Evolutionary conservation across 257 asterid species (phyloP).

Genomic region (Capsicum baccatum): DNA sequence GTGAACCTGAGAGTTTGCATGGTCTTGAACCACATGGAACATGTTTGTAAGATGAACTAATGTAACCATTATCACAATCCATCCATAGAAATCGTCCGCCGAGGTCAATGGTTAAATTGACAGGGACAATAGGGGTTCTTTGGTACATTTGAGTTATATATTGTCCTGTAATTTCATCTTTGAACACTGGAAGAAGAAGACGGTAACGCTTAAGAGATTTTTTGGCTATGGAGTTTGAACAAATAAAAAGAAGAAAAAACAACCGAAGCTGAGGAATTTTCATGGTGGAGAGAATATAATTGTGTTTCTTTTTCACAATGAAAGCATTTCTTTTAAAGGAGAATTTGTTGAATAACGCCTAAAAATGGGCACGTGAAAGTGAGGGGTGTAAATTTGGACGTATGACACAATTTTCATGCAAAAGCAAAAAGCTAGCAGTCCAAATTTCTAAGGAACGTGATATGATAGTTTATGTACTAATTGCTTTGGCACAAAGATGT

Average conservation of each 20-base stretch:
- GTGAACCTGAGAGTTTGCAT: slow-evolving; percentile 49
- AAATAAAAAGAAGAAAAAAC: slow-evolving; percentile 28
- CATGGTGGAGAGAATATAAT: slow-evolving; percentile 7
- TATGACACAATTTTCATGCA: slow-evolving; percentile 7
- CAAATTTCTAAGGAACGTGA: neutral
- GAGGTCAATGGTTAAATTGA: slow-evolving; percentile 44
- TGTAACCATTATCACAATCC: slow-evolving; percentile 45
- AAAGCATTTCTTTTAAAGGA: neutral
- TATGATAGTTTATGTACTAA: neutral
- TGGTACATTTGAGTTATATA: slow-evolving; percentile 46
- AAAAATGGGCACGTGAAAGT: slow-evolving; percentile 10
- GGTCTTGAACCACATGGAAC: slow-evolving; percentile 50
- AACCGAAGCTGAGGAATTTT: neutral
- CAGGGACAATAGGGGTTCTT: slow-evolving; percentile 50
- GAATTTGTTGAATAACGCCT: neutral
- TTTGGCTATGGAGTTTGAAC: slow-evolving; percentile 25
- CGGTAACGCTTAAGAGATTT: slow-evolving; percentile 35
- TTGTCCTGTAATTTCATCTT: slow-evolving; percentile 50
- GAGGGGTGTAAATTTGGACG: neutral
- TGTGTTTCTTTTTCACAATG: neutral
- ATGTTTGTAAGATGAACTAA: slow-evolving; percentile 46
- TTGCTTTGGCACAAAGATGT: neutral
- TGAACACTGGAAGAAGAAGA: slow-evolving; percentile 46
- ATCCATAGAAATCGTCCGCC: slow-evolving; percentile 58
- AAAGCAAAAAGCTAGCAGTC: neutral